Evolutionary conservation across 345 rosid genomes (phyloP), one percentile per base, ranked within the genome.

Genomic region (Gossypium thurberi): DNA sequence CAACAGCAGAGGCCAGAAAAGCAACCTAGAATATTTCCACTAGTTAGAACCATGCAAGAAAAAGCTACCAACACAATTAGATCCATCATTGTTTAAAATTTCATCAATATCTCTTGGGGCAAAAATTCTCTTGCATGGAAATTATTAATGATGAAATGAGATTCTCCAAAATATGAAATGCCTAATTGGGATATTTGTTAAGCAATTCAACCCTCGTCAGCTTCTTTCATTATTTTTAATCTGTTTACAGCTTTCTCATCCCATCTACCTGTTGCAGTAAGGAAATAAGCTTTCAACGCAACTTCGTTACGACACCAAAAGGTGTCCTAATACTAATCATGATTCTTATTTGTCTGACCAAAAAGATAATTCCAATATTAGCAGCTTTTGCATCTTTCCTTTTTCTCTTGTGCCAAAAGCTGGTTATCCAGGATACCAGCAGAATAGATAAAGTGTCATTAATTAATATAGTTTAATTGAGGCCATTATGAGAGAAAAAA

Each of bases 1-100:
- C 99, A 75, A 95, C 89, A 76, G 96, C 90, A 82, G 97, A 88
- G 79, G 96, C 98, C 87, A 95, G 81, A 84, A 92, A 95, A 61
- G 98, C 87, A 81, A 92, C 98, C 99, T 95, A 80, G 71, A 79
- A 74, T 48, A 61, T 33, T 76, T 65, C 28, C 26, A 69, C 76
- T 33, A 17, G 51, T 81, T 64, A 82, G 73, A 81, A 57, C 65
- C 15, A 64, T 15, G 10, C 5, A 65, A 9, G 20, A 10, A 26
- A 55, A 47, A 20, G 25, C 76, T 13, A 67, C 70, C 2, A 26
- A 17, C 20, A 51, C 21, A 43, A 42, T 42, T 52, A 21, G 28
- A 60, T 47, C 73, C 26, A 20, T 50, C 28, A 20, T 66, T 66
- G 37, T 33, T 47, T 57, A 57, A 33, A 57, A 57, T 20, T 59